Base-by-base conservation (phyloP, 495 filamentous ascomycete species). In the Aspergillus bridgeri region DNA sequence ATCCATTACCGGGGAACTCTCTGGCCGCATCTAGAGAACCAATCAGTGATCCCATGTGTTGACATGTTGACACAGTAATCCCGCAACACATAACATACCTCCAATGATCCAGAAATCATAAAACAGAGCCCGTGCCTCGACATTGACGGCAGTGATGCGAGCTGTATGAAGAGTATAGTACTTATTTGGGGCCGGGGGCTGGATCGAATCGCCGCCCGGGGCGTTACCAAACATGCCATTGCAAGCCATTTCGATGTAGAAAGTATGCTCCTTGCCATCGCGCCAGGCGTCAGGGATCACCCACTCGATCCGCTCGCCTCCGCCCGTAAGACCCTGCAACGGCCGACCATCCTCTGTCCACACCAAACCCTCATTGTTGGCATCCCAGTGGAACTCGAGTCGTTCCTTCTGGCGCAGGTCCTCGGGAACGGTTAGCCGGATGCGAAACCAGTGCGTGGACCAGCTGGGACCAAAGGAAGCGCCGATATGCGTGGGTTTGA, bases 221-320 rank as follows among this genome's bases (percentile, higher is more conserved):
- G 90, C 88, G 73, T 96, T 97, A 51, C 94, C 94, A 74, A 98
- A 97, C 93, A 98, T 98, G 63, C 86, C 85, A 73, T 98, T 98
- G 72, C 94, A 98, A 15, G 94, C 94, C 89, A 98, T 96, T 75
- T 98, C 94, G 59, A 98, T 85, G 70, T 96, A 98, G 59, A 98
- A 88, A 8, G 77, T 82, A 68, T 98, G 94, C 60, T 88, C 82
- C 69, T 92, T 85, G 7, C 91, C 93, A 65, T 98, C 90, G 50
- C 85, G 81, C 72, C 79, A 96, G 25, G 78, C 79, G 19, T 89
- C 76, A 2, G 93, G 92, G 46, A 98, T 79, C 38, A 96, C 83
- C 90, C 92, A 98, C 72, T 97, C 90, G 19, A 83, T 81, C 47
- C 94, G 79, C 64, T 98, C 93, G 43, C 90, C 91, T 38, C 87